Evolutionary conservation across 208 protist species (phyloP), one percentile per base, ranked within the genome.

Genomic region (Crithidia brevicula): DNA sequence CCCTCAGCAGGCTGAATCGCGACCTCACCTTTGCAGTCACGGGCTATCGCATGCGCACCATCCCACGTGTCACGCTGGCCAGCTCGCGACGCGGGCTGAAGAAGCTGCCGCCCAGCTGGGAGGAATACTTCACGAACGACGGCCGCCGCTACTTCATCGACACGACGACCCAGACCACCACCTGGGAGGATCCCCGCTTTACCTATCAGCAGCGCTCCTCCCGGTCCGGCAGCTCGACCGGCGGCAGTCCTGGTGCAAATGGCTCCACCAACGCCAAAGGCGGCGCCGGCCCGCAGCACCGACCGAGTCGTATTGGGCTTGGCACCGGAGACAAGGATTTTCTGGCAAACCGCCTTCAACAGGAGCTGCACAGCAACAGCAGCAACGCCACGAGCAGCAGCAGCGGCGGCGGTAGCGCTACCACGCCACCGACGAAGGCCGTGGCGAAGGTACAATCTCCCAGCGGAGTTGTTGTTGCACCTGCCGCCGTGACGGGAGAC

Each of bases 121-220:
- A 92, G 70, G 87, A 92, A 72, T 68, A 78, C 67, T 86, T 89
- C 72, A 96, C 88, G 27, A 74, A 89, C 36, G 88, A 93, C 46
- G 91, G 88, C 18, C 72, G 81, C 9, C 69, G 78, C 28, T 94
- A 91, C 69, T 93, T 82, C 72, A 81, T 85, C 46, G 86, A 96
- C 63, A 88, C 80, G 30, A 67, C 59, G 25, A 83, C 67, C 7
- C 73, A 89, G 60, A 76, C 69, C 13, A 90, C 81, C 31, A 87
- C 78, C 25, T 93, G 82, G 86, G 67, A 82, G 1, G 84, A 95
- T 66, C 85, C 87, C 11, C 84, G 88, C 16, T 38, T 85, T 25
- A 67, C 56, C 13, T 65, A 65, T 25, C 31, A 57, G 36, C 67
- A 51, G 30, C 54, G 59, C 10, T 47, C 40, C 15, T 63, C 63